These are phyloP conservation scores for Saccharomycopsis javanensis DNA, from an alignment of 805 yeast genomes.

Conservation along the genomic window DNA sequence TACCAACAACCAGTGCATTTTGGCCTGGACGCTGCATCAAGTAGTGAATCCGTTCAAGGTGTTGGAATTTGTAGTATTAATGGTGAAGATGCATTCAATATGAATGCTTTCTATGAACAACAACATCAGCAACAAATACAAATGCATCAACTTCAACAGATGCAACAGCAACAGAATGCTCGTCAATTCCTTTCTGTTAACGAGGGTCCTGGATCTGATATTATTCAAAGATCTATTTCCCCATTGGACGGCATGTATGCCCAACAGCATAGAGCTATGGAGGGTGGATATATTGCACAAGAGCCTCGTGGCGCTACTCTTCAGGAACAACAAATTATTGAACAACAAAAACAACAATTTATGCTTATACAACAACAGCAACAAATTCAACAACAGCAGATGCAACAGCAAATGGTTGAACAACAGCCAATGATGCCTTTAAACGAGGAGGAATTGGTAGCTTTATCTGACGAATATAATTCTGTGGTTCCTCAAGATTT, in stretches of 20 bases:
- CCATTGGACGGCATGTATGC: constrained; percentile 17
- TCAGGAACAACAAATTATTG: neutral
- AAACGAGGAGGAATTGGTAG: constrained; percentile 18
- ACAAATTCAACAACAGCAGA: constrained; percentile 6
- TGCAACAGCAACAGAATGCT: constrained; percentile 12
- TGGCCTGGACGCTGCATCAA: neutral
- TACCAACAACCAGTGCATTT: neutral
- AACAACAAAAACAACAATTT: constrained; percentile 8
- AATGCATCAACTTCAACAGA: constrained; percentile 17
- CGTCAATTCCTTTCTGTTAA: constrained; percentile 1
- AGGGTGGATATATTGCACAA: constrained; percentile 10
- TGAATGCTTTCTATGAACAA: constrained; percentile 15
- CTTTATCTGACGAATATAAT: constrained; percentile 18
- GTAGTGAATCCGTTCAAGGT: neutral
- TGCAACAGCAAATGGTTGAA: constrained; percentile 8
- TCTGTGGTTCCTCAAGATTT: constrained; percentile 1
- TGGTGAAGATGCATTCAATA: constrained; percentile 8
- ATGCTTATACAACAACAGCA: constrained; percentile 13
- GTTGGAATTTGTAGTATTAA: constrained; percentile 3
- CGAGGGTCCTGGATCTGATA: constrained; percentile 1
- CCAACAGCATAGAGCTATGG: constrained; percentile 3
- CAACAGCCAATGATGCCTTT: constrained; percentile 6
- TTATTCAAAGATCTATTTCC: constrained; percentile 16
- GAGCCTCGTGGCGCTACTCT: constrained; percentile 7
- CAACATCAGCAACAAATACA: constrained; percentile 11